Conservation (phyloP, 495 filamentous ascomycete species). For the Talaromyces liani region DNA sequence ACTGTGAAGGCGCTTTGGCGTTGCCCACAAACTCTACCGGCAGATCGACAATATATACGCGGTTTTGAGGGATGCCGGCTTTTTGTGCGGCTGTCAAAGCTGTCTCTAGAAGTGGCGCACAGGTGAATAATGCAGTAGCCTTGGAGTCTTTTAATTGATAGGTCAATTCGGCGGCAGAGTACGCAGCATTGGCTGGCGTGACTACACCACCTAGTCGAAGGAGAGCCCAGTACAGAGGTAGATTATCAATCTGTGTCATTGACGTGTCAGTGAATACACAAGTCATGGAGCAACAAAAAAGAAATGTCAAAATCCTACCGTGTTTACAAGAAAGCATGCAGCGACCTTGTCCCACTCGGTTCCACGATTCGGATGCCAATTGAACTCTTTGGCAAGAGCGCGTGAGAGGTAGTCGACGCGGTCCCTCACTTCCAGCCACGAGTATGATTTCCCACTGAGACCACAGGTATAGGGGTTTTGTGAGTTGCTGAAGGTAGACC, state of each 20-base stretch:
- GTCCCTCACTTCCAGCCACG: constrained; percentile 54
- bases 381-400: constrained; percentile 62
- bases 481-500: constrained; percentile 55
- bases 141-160: constrained; percentile 73
- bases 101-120: constrained; percentile 61
- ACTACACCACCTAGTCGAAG: constrained; percentile 71
- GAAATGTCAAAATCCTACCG: constrained; percentile 40
- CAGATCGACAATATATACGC: constrained; percentile 67
- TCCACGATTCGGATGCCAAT: constrained; percentile 66
- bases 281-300: background rate
- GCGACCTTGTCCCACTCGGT: constrained; percentile 83
- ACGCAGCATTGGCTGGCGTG: constrained; percentile 78
- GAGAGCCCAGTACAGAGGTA: constrained; percentile 67
- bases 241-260: constrained; percentile 63
- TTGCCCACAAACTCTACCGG: constrained; percentile 45
- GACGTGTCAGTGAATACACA: background rate
- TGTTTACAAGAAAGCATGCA: constrained; percentile 71
- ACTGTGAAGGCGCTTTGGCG: constrained; percentile 38
- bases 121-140: constrained; percentile 73
- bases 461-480: constrained; percentile 77
- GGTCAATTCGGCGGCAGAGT: constrained; percentile 65
- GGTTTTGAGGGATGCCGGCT: constrained; percentile 60
- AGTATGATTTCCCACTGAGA: constrained; percentile 64
- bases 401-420: constrained; percentile 65
- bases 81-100: constrained; percentile 62